Evolutionary conservation across 257 asterid genomes (phyloP).

Genomic region (Jacaranda mimosifolia): DNA sequence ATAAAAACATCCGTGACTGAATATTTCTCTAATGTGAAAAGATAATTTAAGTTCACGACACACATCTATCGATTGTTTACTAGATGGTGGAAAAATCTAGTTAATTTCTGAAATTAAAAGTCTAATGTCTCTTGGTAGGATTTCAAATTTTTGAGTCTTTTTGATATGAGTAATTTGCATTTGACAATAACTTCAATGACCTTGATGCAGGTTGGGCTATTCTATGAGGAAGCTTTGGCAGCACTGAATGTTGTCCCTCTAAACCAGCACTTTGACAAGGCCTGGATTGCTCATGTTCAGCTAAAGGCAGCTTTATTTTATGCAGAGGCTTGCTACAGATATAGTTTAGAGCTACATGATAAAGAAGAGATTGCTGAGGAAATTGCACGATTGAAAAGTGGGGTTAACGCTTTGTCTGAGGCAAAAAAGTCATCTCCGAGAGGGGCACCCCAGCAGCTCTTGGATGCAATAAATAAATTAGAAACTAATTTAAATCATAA

Average conservation of each 20-base stretch:
- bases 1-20: background rate
- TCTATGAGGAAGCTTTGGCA: conserved; percentile 93
- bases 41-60: conserved; percentile 26
- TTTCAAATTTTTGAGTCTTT: background rate
- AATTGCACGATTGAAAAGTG: conserved; percentile 94
- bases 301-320: conserved; percentile 91
- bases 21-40: conserved; percentile 25
- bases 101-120: conserved; percentile 25
- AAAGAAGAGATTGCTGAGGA: conserved; percentile 99
- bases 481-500: conserved; percentile 72
- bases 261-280: conserved; percentile 90
- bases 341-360: conserved; percentile 86
- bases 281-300: conserved; percentile 92
- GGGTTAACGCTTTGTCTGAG: conserved; percentile 69
- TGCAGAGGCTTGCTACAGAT: conserved; percentile 95
- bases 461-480: conserved; percentile 79
- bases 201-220: conserved; percentile 75
- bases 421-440: conserved; percentile 82
- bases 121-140: background rate
- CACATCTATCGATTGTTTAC: conserved; percentile 13
- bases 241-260: conserved; percentile 77
- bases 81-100: conserved; percentile 29
- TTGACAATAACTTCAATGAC: conserved; percentile 34
- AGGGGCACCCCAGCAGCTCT: conserved; percentile 89
- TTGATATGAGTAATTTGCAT: conserved; percentile 21